phyloP scores from a whole-genome alignment of 2,329 filamentous ascomycete genomes.

The Fulvia fulva region DNA sequence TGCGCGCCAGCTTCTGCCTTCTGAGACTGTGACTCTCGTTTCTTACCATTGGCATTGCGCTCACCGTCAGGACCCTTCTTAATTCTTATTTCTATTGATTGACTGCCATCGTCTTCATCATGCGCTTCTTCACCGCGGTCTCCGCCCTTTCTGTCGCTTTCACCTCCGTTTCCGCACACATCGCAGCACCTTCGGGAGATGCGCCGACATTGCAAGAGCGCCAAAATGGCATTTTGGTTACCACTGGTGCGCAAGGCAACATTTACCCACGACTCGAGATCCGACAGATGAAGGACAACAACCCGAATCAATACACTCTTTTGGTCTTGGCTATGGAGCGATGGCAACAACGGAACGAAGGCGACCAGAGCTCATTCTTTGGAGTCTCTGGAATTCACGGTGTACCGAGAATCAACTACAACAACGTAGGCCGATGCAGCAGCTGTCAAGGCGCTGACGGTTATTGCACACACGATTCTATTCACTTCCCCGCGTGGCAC shows the following conservation, averaged over 20 bases:
- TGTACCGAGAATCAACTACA: slow-evolving; percentile 23
- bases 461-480: slow-evolving; percentile 27
- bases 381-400: slow-evolving; percentile 27
- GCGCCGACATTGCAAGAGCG: slow-evolving; percentile 13
- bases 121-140: slow-evolving; percentile 18
- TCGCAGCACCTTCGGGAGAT: slow-evolving; percentile 7
- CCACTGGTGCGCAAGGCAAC: slow-evolving; percentile 7
- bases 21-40: not conserved
- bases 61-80: slow-evolving; percentile 1
- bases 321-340: slow-evolving; percentile 23
- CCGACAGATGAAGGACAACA: slow-evolving; percentile 21
- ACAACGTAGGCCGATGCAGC: slow-evolving; percentile 20
- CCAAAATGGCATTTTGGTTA: slow-evolving; percentile 8
- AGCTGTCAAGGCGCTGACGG: slow-evolving; percentile 21
- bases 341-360: slow-evolving; percentile 12
- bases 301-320: slow-evolving; percentile 26
- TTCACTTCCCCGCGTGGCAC: slow-evolving; percentile 29
- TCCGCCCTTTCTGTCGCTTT: slow-evolving; percentile 17
- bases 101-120: slow-evolving; percentile 4
- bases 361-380: slow-evolving; percentile 15
- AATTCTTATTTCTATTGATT: not conserved
- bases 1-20: not conserved
- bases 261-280: slow-evolving; percentile 24
- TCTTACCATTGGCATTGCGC: not conserved
- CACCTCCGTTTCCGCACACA: slow-evolving; percentile 17